phyloP scores from a whole-genome alignment of 1,284 basidiomycete genomes.

The Sporisorium iseilematis-ciliati region DNA sequence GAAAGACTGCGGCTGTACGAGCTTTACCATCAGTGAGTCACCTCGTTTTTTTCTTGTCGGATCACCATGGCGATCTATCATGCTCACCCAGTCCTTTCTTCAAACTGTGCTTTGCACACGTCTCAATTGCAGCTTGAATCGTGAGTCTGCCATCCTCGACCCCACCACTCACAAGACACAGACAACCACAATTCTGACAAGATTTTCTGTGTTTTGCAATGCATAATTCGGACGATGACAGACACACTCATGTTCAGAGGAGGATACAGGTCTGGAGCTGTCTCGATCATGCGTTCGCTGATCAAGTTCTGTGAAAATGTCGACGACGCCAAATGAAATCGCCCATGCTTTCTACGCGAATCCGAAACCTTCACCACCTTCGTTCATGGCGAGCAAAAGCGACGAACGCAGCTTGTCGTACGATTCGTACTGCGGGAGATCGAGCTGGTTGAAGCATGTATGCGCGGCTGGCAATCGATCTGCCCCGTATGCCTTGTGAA shows the following conservation, averaged over 20 bases:
- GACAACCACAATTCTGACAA: neutral
- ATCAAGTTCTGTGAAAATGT: slow-evolving; percentile 27
- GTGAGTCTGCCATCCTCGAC: slow-evolving; percentile 16
- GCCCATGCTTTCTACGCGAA: slow-evolving; percentile 49
- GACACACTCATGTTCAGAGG: slow-evolving; percentile 47
- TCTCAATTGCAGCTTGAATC: slow-evolving; percentile 25
- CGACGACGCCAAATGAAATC: slow-evolving; percentile 3
- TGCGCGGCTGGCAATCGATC: slow-evolving; percentile 90
- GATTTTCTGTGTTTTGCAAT: neutral
- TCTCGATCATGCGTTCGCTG: slow-evolving; percentile 46
- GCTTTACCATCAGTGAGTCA: slow-evolving; percentile 47
- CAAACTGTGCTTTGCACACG: neutral
- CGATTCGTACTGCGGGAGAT: slow-evolving; percentile 68
- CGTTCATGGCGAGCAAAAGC: slow-evolving; percentile 65
- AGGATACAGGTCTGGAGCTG: slow-evolving; percentile 40
- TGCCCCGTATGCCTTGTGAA: slow-evolving; percentile 90
- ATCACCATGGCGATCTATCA: neutral
- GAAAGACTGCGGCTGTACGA: slow-evolving; percentile 39
- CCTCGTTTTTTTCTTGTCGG: neutral
- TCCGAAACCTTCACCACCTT: slow-evolving; percentile 69
- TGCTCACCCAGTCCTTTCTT: slow-evolving; percentile 3
- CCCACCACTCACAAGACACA: neutral
- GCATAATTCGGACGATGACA: slow-evolving; percentile 8
- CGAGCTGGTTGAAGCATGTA: slow-evolving; percentile 76
- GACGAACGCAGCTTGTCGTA: slow-evolving; percentile 61